A percentile compares a stretch with the other conserved stretches of the same genome.
Conservation (phyloP, 1,284 basidiomycete species). For the Ganoderma lucidum region DNA sequence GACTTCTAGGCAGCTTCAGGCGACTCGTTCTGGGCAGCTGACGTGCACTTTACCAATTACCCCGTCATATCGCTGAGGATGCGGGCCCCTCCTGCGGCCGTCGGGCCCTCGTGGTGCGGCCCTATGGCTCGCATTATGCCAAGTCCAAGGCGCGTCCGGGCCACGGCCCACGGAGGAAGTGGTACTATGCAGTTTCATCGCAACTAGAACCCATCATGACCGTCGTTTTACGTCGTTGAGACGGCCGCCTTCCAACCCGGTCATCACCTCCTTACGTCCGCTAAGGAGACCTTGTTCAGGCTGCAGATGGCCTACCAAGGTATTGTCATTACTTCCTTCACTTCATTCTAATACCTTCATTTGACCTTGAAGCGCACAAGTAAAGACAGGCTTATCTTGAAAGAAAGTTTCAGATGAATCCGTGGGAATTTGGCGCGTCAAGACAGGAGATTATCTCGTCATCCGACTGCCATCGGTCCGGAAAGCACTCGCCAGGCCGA, state of each 20-base stretch:
- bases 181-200: background rate
- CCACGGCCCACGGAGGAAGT: background rate
- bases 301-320: too few species aligned
- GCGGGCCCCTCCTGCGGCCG: background rate
- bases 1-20: background rate
- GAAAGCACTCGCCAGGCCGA: background rate
- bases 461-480: slow-evolving; percentile 18
- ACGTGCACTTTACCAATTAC: background rate
- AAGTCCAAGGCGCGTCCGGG: background rate
- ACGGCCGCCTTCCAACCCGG: background rate
- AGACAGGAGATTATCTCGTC: slow-evolving; percentile 30
- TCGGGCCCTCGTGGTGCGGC: background rate
- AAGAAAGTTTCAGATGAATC: background rate
- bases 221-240: background rate
- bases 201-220: background rate
- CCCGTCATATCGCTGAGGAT: background rate
- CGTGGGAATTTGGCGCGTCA: slow-evolving; percentile 25
- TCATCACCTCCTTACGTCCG: background rate
- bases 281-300: too few species aligned
- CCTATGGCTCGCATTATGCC: background rate
- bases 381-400: background rate
- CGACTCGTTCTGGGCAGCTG: slow-evolving; percentile 1
- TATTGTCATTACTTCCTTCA: too few species aligned
- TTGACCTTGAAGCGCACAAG: too few species aligned
- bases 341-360: too few species aligned